Evolutionary conservation across 176 grass and related monocot species (phyloP), one percentile per base, ranked within the genome.

Genomic region (Coix lacrymajobi): DNA sequence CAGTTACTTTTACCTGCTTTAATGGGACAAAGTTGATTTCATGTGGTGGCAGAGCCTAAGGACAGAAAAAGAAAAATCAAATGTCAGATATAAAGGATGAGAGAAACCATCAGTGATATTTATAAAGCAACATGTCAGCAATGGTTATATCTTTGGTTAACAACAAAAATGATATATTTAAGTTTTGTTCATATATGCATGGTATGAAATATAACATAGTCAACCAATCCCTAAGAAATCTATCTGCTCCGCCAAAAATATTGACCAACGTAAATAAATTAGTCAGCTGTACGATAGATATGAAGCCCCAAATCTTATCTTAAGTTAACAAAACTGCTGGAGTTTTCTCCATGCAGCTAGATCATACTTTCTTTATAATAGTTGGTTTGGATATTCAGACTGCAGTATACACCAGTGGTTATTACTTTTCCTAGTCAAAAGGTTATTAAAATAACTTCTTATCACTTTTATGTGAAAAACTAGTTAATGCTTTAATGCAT

Each of bases 1-100:
- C 48, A 43, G 49, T 68, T 31, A 16, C 17, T 81, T 57, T 87
- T 79, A 96, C 97, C 89, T 96, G 93, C 62, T 99, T 99, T 61
- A 99, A 78, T 79, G 97, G 97, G 17, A 92, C 69, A 83, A 99
- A 99, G 41, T 88, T 89, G 73, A 99, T 99, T 83, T 96, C 85
- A 25, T 87, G 52, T 7, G 96, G 91, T 58, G 87, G 80, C 54
- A 96, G 84, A 73, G 91, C 91, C 97, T 96, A 84, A 34, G 70
- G 56, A 83, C 46, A 83, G 33, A 74, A 36, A 30, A 87, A n/a
- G n/a, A 19, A 70, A 77, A 62, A 52, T n/a, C 32, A 87, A 29
- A 86, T 54, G 37, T 91, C 58, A 97, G 56, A 41, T 76, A 65
- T 75, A 48, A 70, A 73, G 38, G 10, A 82, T 84, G 49, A 79